These are phyloP conservation scores for Scheffersomyces lignicola DNA, from an alignment of 1,139 yeast genomes.

Conservation along the genomic window DNA sequence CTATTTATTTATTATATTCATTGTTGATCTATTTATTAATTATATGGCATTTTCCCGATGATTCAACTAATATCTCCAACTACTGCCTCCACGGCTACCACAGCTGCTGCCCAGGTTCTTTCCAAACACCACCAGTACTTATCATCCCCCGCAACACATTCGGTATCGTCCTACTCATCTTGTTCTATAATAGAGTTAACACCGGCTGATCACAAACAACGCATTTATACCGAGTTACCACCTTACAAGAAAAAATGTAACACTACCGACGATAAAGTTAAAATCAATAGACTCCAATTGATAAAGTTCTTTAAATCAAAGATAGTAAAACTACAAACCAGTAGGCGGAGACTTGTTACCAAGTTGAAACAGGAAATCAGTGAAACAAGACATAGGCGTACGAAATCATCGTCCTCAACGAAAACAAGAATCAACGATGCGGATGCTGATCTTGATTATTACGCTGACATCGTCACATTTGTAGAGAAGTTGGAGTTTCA, in stretches of 20 bases:
- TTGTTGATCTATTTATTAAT: no score
- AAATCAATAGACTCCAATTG: background rate
- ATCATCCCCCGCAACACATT: no score
- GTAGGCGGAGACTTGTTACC: background rate
- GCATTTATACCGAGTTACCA: conserved; percentile 1
- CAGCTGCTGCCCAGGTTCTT: background rate
- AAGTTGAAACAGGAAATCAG: conserved; percentile 2
- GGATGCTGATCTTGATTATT: conserved; percentile 1
- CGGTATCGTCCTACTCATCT: background rate
- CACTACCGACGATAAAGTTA: background rate
- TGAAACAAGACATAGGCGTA: background rate
- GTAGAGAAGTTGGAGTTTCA: background rate
- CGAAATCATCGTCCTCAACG: background rate
- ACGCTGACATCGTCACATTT: conserved; percentile 3
- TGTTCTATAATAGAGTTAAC: background rate
- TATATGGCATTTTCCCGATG: background rate
- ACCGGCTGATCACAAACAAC: background rate
- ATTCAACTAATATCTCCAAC: conserved; percentile 2
- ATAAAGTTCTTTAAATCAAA: background rate
- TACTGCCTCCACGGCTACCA: background rate
- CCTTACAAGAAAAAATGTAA: background rate
- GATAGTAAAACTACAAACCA: background rate
- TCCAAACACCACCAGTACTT: background rate
- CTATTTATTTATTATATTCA: background rate
- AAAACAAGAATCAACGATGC: background rate